These are phyloP conservation scores for Fusarium buxicola DNA, from an alignment of 2,329 filamentous ascomycete species.

Conservation along the genomic window DNA sequence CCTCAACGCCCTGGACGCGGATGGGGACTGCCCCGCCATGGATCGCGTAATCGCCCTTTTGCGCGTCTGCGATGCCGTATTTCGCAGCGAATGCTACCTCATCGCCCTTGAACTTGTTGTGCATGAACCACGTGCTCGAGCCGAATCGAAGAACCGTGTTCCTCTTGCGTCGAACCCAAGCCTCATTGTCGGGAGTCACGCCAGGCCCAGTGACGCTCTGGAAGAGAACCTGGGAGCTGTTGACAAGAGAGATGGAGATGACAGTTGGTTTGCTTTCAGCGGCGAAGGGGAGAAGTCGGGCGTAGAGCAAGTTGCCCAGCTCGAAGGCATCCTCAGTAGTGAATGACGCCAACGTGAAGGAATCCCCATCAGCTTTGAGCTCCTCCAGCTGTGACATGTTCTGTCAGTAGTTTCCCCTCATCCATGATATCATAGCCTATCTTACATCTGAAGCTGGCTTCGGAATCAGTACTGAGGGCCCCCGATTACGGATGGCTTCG, in stretches of 20 bases:
- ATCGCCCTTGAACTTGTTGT: slow-evolving; percentile 73
- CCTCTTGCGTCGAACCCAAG: slow-evolving; percentile 77
- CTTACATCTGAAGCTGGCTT: slow-evolving; percentile 39
- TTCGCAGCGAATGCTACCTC: slow-evolving; percentile 73
- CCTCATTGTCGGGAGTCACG: slow-evolving; percentile 76
- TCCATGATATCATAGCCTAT: neutral
- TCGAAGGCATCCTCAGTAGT: slow-evolving; percentile 73
- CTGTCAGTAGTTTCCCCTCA: slow-evolving; percentile 7
- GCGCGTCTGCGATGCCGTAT: slow-evolving; percentile 69
- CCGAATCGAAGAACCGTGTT: slow-evolving; percentile 79
- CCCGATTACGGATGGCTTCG: slow-evolving; percentile 30
- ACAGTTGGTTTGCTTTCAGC: slow-evolving; percentile 58
- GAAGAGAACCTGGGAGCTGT: slow-evolving; percentile 72
- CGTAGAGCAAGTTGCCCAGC: slow-evolving; percentile 72
- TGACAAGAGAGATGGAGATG: slow-evolving; percentile 73
- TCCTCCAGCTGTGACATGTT: slow-evolving; percentile 39
- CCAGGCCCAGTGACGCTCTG: slow-evolving; percentile 75
- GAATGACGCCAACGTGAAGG: slow-evolving; percentile 64
- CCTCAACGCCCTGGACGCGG: slow-evolving; percentile 78
- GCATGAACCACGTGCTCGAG: slow-evolving; percentile 76
- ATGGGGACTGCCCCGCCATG: slow-evolving; percentile 83
- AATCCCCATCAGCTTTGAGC: slow-evolving; percentile 54
- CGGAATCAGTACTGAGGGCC: slow-evolving; percentile 21
- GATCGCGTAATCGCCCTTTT: slow-evolving; percentile 74
- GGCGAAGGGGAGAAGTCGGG: slow-evolving; percentile 67